Base-by-base conservation (phyloP, 495 filamentous ascomycete species). In the Rhypophila decipiens region DNA sequence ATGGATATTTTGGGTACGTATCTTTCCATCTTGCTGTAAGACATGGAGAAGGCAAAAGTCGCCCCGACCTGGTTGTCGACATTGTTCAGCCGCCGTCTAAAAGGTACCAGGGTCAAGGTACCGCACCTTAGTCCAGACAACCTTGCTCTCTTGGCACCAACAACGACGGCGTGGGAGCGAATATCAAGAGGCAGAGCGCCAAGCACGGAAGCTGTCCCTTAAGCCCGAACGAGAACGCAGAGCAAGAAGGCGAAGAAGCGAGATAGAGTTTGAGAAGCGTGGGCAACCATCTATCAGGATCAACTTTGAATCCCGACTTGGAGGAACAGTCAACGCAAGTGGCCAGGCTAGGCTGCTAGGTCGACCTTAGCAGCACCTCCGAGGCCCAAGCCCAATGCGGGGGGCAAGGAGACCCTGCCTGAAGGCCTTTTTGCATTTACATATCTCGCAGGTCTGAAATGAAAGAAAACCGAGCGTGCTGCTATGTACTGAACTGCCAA, bases 21-120 rank as follows among this genome's bases (percentile, higher is more conserved):
- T 56, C 50, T 59, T 50, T n/a, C n/a, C n/a, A n/a, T n/a, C 36
- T 44, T 53, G n/a, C 29, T 44, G 42, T 39, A 44, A 55, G 51
- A 60, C 59, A 60, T 46, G 55, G 40, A 45, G 40, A 55, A 52
- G 51, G 45, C 47, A 52, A 53, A 45, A 37, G 34, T 37, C 36
- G 39, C 33, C 47, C 44, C 59, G 52, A 59, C 53, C 56, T 57
- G 49, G 49, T 57, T 51, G 51, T 49, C 35, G 49, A 53, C 42
- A 40, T 24, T 55, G 43, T 51, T 61, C 58, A 57, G 55, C 54
- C 49, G 54, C 54, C 39, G 47, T 50, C 49, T 50, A 49, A 51
- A 24, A 48, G 44, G 42, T 34, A 49, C 48, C 48, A 39, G 39
- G 33, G 29, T 52, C 35, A 33, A 53, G 44, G 44, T 45, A 49